Percentiles rank a stretch among this genome's conserved stretches.
phyloP scores from a whole-genome alignment of 208 protist genomes.

The Leishmania amazonensis region DNA sequence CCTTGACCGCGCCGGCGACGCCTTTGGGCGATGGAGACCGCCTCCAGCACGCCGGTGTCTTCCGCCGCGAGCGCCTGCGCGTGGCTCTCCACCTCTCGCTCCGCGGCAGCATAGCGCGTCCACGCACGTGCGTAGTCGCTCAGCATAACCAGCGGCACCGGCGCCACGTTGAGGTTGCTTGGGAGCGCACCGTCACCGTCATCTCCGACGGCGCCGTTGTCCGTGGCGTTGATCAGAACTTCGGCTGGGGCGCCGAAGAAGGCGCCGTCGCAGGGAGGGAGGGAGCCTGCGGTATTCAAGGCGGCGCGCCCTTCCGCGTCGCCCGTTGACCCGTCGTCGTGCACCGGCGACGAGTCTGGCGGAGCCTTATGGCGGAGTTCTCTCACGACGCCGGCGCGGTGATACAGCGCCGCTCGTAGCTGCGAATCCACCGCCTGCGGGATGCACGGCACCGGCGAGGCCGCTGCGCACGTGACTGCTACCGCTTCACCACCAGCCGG shows the following conservation, averaged over 20 bases:
- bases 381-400: slow-evolving; percentile 6
- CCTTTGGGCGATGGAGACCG: neutral
- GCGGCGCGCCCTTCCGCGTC: neutral
- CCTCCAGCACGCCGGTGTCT: slow-evolving; percentile 22
- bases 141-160: slow-evolving; percentile 1
- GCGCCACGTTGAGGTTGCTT: neutral
- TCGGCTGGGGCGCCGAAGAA: slow-evolving; percentile 28
- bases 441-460: neutral
- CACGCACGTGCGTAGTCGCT: slow-evolving; percentile 31
- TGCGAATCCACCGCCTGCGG: slow-evolving; percentile 7
- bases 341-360: neutral
- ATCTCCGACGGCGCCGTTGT: neutral
- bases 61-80: slow-evolving; percentile 19
- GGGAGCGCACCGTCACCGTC: neutral
- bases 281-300: neutral
- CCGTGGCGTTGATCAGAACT: neutral
- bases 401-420: slow-evolving; percentile 7
- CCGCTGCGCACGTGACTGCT: neutral
- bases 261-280: slow-evolving; percentile 26
- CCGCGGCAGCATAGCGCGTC: slow-evolving; percentile 13
- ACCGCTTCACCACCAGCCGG: neutral
- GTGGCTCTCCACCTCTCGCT: slow-evolving; percentile 1
- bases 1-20: neutral
- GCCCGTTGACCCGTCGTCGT: neutral
- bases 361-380: slow-evolving; percentile 9